These are phyloP conservation scores for Globisporangium irregulare DNA, from an alignment of 352 stramenopile genomes.

Conservation along the genomic window DNA sequence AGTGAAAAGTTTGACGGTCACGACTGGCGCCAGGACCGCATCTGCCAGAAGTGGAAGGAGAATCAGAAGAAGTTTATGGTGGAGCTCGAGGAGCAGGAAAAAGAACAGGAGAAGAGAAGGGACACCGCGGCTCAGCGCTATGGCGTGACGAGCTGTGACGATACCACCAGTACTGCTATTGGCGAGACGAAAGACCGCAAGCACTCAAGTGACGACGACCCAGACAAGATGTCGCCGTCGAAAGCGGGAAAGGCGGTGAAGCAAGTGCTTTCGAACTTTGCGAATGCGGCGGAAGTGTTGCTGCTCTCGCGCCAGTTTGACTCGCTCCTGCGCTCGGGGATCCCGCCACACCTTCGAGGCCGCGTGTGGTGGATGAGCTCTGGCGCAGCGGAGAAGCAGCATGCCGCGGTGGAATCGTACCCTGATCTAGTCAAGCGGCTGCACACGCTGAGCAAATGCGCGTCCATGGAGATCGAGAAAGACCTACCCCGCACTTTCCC, in stretches of 20 bases:
- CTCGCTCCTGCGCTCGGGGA: constrained; percentile 49
- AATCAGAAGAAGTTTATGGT: constrained; percentile 54
- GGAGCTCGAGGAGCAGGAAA: constrained; percentile 2
- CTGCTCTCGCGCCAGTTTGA: constrained; percentile 66
- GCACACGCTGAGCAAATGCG: constrained; percentile 58
- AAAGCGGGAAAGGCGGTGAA: constrained; percentile 39
- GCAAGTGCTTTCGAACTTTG: constrained; percentile 44
- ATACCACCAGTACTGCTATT: neutral
- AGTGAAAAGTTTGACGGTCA: constrained; percentile 47
- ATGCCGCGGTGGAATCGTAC: constrained; percentile 48
- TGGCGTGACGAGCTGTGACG: neutral
- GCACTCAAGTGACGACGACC: constrained; percentile 2
- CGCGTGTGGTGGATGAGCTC: constrained; percentile 84
- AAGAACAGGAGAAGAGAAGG: neutral
- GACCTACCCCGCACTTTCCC: constrained; percentile 85
- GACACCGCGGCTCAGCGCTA: neutral
- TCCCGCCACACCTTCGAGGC: constrained; percentile 63
- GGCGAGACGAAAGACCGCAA: neutral
- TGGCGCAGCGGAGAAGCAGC: constrained; percentile 52
- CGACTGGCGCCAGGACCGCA: constrained; percentile 49
- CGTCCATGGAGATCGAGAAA: constrained; percentile 87
- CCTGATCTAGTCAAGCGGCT: constrained; percentile 46
- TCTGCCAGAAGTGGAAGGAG: constrained; percentile 73
- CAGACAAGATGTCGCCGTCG: constrained; percentile 22
- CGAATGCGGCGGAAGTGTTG: constrained; percentile 46